Evolutionary conservation across 2,329 filamentous ascomycete genomes (phyloP), one percentile per base, ranked within the genome.

Genomic region (Rugonectria rugulosa): DNA sequence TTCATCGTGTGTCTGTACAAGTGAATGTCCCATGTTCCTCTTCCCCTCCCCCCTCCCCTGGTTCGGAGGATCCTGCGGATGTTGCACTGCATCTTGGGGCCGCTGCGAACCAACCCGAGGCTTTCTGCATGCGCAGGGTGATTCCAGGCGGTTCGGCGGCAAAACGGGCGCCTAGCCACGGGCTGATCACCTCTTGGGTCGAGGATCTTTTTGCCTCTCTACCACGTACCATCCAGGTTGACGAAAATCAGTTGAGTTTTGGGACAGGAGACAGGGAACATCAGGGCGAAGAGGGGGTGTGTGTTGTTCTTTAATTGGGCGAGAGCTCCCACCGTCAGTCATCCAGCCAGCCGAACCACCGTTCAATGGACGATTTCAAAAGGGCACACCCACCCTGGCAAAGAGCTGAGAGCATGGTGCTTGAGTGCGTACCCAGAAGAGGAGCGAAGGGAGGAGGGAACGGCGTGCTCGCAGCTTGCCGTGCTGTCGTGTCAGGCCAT

Each of bases 51-150:
- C 32, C 38, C 38, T n/a, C 34, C 19, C 38, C 47, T 15, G n/a
- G 32, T 34, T 51, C 48, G 48, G 48, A 44, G 38, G 31, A 51
- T 51, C 44, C 38, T 43, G 21, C 21, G 48, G 38, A 17, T 42
- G 48, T 27, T 44, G 48, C 48, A 40, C 23, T 24, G 38, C 48
- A 51, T 32, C 38, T 26, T 20, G 20, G 24, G 29, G 26, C 40
- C n/a, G n/a, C n/a, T n/a, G 41, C 31, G 40, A 51, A 51, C 41
- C 40, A 51, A 51, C 40, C 48, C 48, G 48, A 51, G 27, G 31
- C 32, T 44, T 51, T 20, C 48, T 51, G 38, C 21, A 50, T 15
- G 41, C 34, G 42, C 21, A 48, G 32, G 27, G 23, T 42, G 37
- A 53, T 36, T n/a, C 21, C 31, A 37, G 38, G 15, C 26, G 15